A percentile compares a stretch with the other conserved stretches of the same genome.
phyloP scores from a whole-genome alignment of 176 grass and related monocot species.

The Cymbopogon citratus region DNA sequence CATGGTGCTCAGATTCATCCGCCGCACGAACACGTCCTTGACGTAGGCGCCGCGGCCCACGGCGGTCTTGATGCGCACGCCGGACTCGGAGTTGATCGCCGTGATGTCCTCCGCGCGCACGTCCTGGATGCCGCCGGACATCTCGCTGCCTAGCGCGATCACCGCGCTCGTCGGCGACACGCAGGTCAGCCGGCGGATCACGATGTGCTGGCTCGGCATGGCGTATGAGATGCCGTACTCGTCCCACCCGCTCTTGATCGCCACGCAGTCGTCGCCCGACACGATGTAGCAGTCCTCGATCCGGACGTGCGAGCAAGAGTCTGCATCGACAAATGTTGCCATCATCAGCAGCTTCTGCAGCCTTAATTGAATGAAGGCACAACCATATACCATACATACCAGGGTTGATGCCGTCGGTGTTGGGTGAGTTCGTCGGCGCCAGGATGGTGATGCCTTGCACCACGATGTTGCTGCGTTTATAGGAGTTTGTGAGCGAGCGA shows the following conservation, averaged over 20 bases:
- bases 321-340: too few species aligned
- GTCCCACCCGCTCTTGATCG: conserved; percentile 96
- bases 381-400: not conserved
- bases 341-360: not conserved
- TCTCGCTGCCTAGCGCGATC: conserved; percentile 93
- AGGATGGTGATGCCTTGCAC: conserved; percentile 74
- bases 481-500: not conserved
- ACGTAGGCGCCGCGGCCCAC: conserved; percentile 64
- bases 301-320: conserved; percentile 77
- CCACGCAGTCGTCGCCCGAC: conserved; percentile 94
- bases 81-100: conserved; percentile 72
- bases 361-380: too few species aligned
- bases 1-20: conserved; percentile 61
- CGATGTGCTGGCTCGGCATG: conserved; percentile 90
- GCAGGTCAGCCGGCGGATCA: conserved; percentile 61
- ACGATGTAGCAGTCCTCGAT: conserved; percentile 99
- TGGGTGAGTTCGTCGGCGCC: conserved; percentile 65
- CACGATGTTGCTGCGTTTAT: conserved; percentile 47
- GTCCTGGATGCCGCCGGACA: conserved; percentile 89
- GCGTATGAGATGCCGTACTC: conserved; percentile 83
- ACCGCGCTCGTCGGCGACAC: conserved; percentile 81
- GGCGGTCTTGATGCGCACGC: conserved; percentile 87
- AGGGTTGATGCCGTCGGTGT: conserved; percentile 96
- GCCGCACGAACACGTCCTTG: conserved; percentile 53
- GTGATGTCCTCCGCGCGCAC: conserved; percentile 84